phyloP scores from a whole-genome alignment of 129 eudicot species.

The Escallonia herrerae region DNA sequence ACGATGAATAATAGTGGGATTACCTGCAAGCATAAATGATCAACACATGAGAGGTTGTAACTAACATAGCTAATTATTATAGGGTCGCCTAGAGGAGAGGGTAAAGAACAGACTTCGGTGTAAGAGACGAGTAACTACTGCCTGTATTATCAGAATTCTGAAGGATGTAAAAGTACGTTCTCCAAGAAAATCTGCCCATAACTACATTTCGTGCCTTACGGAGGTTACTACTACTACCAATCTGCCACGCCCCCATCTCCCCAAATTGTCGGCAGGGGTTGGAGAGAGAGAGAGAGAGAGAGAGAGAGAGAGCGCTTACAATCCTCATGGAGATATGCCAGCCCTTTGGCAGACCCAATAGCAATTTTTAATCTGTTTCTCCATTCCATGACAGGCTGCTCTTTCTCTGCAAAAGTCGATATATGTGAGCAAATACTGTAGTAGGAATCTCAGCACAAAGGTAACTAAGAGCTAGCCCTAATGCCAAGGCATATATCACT shows the following conservation, averaged over 20 bases:
- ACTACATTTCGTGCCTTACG: neutral
- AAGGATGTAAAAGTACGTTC: neutral
- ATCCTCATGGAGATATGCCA: slow-evolving; percentile 93
- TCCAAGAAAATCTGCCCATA: too few species aligned
- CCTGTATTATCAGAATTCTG: neutral
- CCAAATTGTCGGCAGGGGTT: too few species aligned
- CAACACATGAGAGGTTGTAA: too few species aligned
- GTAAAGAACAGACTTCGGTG: too few species aligned
- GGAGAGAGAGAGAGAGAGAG: too few species aligned
- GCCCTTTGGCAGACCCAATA: slow-evolving; percentile 90
- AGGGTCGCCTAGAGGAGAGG: too few species aligned
- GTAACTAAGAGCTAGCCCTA: too few species aligned
- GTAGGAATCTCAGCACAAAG: too few species aligned
- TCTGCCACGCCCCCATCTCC: too few species aligned
- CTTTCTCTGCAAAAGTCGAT: slow-evolving; percentile 50
- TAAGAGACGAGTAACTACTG: neutral
- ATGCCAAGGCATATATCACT: too few species aligned
- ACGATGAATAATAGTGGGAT: slow-evolving; percentile 57
- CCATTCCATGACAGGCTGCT: slow-evolving; percentile 64
- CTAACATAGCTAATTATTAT: too few species aligned
- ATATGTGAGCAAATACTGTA: neutral
- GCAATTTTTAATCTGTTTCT: slow-evolving; percentile 69
- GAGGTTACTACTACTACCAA: too few species aligned
- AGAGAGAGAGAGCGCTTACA: slow-evolving; percentile 33
- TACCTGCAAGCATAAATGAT: slow-evolving; percentile 24